Conservation (phyloP, 306 rosid genomes). For the Lotus japonicus region DNA sequence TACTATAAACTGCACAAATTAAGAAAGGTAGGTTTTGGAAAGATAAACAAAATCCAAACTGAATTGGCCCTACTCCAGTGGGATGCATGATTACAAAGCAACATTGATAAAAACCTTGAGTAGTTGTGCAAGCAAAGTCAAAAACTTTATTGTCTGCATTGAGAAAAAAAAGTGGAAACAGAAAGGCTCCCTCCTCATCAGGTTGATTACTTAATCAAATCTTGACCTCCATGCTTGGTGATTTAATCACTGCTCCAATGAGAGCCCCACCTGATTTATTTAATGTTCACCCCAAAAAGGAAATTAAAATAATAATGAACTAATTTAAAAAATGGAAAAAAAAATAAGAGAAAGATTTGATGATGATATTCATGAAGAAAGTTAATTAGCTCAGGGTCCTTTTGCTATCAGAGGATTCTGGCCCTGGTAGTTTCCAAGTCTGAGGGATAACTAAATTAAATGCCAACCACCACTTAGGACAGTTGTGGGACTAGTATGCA, state of each 20-base stretch:
- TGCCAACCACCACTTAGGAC: constrained; percentile 33
- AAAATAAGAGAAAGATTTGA: not conserved
- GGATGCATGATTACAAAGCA: not conserved
- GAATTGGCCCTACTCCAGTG: constrained; percentile 13
- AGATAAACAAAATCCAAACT: constrained; percentile 21
- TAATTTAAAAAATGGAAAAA: not conserved
- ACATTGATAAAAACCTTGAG: not conserved
- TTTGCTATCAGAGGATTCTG: constrained; percentile 31
- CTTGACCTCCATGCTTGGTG: constrained; percentile 11
- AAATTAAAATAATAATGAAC: constrained; percentile 7
- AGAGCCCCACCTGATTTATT: constrained; percentile 10
- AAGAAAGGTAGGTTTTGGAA: constrained; percentile 22
- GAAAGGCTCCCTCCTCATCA: not conserved
- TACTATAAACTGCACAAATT: constrained; percentile 2
- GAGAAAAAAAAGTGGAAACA: constrained; percentile 16
- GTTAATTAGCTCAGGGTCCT: constrained; percentile 22
- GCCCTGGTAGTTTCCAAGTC: constrained; percentile 30
- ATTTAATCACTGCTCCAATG: constrained; percentile 6
- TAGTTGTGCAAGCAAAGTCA: constrained; percentile 28
- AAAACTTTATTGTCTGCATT: constrained; percentile 23
- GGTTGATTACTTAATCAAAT: constrained; percentile 13
- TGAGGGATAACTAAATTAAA: constrained; percentile 36
- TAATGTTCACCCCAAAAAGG: not conserved
- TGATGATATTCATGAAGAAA: not conserved
- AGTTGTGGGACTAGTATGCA: constrained; percentile 34